phyloP scores from a whole-genome alignment of 805 yeast species.

The Monosporozyma unispora region DNA sequence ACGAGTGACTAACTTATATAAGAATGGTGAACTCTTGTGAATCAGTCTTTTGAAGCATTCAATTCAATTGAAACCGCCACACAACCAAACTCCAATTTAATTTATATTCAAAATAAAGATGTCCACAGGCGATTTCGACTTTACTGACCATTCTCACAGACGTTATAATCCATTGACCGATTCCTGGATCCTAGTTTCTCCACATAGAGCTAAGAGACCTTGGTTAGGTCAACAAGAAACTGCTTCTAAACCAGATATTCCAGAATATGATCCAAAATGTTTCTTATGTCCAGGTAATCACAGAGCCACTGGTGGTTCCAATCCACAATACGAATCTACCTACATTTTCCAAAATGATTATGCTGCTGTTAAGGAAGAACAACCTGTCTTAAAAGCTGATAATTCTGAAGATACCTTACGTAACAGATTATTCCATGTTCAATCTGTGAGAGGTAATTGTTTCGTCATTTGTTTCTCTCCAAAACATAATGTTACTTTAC shows the following conservation, averaged over 20 bases:
- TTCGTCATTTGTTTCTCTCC: conserved; percentile 66
- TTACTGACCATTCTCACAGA: conserved; percentile 54
- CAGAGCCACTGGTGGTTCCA: conserved; percentile 51
- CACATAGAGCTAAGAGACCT: conserved; percentile 70
- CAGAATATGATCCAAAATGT: conserved; percentile 55
- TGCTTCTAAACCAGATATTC: conserved; percentile 34
- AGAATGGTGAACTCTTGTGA: too few relatives aligned
- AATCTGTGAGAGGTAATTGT: conserved; percentile 59
- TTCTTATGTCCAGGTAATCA: conserved; percentile 65
- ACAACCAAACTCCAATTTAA: neutral
- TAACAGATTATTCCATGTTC: conserved; percentile 40
- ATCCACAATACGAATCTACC: conserved; percentile 50
- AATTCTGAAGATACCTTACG: conserved; percentile 25
- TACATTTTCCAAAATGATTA: conserved; percentile 60
- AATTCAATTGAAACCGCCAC: too few relatives aligned
- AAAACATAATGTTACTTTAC: conserved; percentile 55
- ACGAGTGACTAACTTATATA: too few relatives aligned
- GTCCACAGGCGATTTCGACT: conserved; percentile 32
- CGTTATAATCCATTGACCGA: conserved; percentile 60
- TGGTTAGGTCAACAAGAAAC: conserved; percentile 72
- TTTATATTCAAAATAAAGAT: conserved; percentile 1
- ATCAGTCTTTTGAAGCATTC: too few relatives aligned
- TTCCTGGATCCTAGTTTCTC: conserved; percentile 63
- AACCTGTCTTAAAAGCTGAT: conserved; percentile 35
- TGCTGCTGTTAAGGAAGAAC: conserved; percentile 56